phyloP scores from a whole-genome alignment of 768 basidiomycete genomes.

The Trametes cinnabarina region DNA sequence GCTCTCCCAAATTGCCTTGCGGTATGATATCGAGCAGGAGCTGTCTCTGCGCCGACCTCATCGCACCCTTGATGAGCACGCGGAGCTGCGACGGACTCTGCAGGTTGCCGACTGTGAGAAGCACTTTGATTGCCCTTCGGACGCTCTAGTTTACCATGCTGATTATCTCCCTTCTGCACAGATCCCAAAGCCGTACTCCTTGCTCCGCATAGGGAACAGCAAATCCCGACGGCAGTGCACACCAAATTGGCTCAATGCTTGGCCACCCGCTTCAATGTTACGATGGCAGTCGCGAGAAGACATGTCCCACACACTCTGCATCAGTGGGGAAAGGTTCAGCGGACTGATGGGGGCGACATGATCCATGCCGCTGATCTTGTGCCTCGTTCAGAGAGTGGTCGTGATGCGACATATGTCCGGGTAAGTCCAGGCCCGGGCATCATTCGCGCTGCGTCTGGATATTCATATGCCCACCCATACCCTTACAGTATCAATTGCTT shows the following conservation, averaged over 20 bases:
- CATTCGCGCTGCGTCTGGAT: too few relatives aligned
- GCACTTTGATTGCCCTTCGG: neutral
- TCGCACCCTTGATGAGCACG: too few relatives aligned
- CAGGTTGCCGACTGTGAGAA: too few relatives aligned
- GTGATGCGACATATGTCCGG: neutral
- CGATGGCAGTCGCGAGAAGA: neutral
- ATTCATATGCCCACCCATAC: too few relatives aligned
- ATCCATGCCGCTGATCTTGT: slow-evolving; percentile 1
- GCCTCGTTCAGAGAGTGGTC: neutral
- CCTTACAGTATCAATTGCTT: slow-evolving; percentile 32
- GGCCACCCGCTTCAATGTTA: neutral
- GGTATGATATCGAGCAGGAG: too few relatives aligned
- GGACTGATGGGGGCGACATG: neutral
- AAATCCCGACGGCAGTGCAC: neutral
- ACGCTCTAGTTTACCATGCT: neutral
- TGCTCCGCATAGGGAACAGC: neutral
- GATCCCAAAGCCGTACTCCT: neutral
- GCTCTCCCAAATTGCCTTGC: too few relatives aligned
- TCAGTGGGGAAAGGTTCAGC: neutral
- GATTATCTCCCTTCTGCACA: too few relatives aligned
- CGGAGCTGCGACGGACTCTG: too few relatives aligned
- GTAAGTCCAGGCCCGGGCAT: too few relatives aligned
- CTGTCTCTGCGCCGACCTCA: too few relatives aligned
- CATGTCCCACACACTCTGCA: neutral
- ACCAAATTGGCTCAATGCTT: neutral